A percentile compares a stretch with the other conserved stretches of the same genome.
phyloP scores from a whole-genome alignment of 306 rosid genomes.

The Quercus dentata region DNA sequence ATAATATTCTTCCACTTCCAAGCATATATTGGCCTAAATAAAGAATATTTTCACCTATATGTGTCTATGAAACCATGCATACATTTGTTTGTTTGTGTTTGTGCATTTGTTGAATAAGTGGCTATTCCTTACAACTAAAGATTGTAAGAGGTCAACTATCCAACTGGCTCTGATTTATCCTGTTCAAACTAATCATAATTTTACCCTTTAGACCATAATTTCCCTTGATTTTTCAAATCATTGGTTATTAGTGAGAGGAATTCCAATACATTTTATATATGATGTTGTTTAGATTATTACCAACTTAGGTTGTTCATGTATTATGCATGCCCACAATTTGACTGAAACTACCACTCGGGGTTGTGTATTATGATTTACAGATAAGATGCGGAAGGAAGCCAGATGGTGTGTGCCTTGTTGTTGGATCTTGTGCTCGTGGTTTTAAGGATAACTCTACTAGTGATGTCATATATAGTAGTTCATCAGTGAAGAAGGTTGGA shows the following conservation, averaged over 20 bases:
- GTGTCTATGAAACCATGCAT: not conserved
- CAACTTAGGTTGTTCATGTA: not conserved
- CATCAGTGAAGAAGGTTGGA: slow-evolving; percentile 68
- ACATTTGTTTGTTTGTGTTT: not conserved
- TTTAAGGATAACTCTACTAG: slow-evolving; percentile 55
- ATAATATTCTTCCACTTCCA: not conserved
- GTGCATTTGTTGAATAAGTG: not conserved
- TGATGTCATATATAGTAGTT: slow-evolving; percentile 85
- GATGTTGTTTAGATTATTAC: not conserved
- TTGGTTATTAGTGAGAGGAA: not conserved
- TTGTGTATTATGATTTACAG: slow-evolving; percentile 43
- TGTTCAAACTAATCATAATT: not conserved
- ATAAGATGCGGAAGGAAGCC: slow-evolving; percentile 81
- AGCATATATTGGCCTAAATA: not conserved
- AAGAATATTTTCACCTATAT: not conserved
- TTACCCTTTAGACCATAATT: not conserved
- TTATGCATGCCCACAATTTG: not conserved
- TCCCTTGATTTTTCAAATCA: not conserved
- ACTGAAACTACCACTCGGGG: slow-evolving; percentile 24
- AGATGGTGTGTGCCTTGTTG: slow-evolving; percentile 91
- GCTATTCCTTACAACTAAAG: not conserved
- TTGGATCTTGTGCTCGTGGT: slow-evolving; percentile 94
- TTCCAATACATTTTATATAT: not conserved
- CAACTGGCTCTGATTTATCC: not conserved
- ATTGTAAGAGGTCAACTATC: not conserved